These are phyloP conservation scores for Cornus suecica DNA, from an alignment of 148 eudicot genomes.

Conservation along the genomic window DNA sequence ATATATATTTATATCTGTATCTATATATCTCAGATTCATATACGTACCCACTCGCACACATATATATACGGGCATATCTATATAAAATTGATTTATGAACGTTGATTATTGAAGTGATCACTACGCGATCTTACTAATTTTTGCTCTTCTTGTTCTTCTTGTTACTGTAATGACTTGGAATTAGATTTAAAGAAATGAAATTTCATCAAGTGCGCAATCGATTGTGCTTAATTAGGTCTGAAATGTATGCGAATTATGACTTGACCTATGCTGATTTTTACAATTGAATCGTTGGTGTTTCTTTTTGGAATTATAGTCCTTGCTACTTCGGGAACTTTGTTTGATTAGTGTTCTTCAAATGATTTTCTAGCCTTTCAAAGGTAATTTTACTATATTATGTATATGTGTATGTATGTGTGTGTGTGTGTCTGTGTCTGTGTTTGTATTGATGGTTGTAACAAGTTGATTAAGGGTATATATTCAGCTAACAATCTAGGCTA, in stretches of 20 bases:
- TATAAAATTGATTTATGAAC: too few relatives aligned
- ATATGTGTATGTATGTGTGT: too few relatives aligned
- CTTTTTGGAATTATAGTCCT: neutral
- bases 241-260: neutral
- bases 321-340: neutral
- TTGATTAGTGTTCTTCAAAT: neutral
- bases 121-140: neutral
- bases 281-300: neutral
- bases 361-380: neutral
- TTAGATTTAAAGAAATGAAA: slow-evolving; percentile 3
- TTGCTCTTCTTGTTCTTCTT: neutral
- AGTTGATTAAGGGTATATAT: neutral
- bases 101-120: neutral
- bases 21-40: too few relatives aligned
- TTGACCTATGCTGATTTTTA: neutral
- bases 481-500: neutral
- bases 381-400: neutral
- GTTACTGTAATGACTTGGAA: neutral
- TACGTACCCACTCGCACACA: neutral
- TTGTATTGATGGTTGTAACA: neutral
- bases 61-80: too few relatives aligned
- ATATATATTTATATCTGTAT: too few relatives aligned
- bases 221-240: neutral
- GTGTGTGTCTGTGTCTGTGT: too few relatives aligned
- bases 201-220: too few relatives aligned